phyloP scores from a whole-genome alignment of 2,329 filamentous ascomycete genomes.

The Furcasterigmium sp. region DNA sequence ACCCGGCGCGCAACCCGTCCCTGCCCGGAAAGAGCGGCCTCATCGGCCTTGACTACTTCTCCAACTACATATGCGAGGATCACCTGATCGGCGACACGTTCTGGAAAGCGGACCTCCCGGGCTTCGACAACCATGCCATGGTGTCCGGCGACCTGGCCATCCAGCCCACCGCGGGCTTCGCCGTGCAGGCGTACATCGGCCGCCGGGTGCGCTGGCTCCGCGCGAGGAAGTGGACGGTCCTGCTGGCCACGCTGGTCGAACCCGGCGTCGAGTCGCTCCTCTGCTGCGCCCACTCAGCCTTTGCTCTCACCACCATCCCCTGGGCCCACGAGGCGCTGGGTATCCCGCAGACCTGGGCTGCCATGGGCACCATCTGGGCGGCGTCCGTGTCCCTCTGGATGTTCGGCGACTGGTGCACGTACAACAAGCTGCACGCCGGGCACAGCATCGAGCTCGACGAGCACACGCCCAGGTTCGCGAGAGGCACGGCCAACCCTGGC shows the following conservation, averaged over 20 bases:
- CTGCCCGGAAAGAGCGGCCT: conserved; percentile 35
- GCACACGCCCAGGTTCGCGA: conserved; percentile 71
- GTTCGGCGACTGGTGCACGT: conserved; percentile 67
- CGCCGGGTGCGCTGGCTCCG: conserved; percentile 85
- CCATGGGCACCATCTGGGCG: conserved; percentile 63
- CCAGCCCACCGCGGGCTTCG: conserved; percentile 83
- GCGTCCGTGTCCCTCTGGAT: conserved; percentile 66
- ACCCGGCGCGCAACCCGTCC: conserved; percentile 39
- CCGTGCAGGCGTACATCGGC: conserved; percentile 69
- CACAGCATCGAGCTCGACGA: conserved; percentile 65
- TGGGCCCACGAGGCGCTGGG: conserved; percentile 49
- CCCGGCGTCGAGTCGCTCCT: conserved; percentile 86
- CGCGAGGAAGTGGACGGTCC: conserved; percentile 90
- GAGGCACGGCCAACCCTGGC: conserved; percentile 29
- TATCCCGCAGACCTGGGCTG: conserved; percentile 60
- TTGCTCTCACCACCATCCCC: conserved; percentile 69
- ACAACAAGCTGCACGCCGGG: conserved; percentile 68
- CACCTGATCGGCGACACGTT: conserved; percentile 90
- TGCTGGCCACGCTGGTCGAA: conserved; percentile 83
- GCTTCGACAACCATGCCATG: conserved; percentile 74
- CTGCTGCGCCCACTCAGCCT: conserved; percentile 76
- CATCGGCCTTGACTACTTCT: conserved; percentile 85
- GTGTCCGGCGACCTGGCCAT: conserved; percentile 82
- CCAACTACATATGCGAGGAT: conserved; percentile 94
- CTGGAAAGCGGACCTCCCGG: conserved; percentile 65